These are phyloP conservation scores for Fusarium nelsonii DNA, from an alignment of 2,329 filamentous ascomycete genomes.

Conservation along the genomic window DNA sequence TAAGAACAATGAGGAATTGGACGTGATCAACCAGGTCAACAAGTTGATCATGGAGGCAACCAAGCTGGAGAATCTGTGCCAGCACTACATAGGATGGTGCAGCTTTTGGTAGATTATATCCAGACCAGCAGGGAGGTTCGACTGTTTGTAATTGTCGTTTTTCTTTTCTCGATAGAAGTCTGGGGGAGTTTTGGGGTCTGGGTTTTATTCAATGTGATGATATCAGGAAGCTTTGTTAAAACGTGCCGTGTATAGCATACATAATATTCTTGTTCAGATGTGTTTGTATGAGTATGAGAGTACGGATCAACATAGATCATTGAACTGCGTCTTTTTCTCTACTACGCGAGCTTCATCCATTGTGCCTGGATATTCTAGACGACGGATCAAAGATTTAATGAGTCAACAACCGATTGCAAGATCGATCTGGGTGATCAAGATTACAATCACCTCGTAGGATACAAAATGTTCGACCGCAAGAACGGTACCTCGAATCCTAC, in stretches of 20 bases:
- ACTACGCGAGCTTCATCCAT: too few relatives aligned
- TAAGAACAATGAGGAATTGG: slow-evolving; percentile 85
- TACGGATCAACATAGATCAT: not conserved
- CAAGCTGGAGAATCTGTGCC: slow-evolving; percentile 95
- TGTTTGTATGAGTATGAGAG: not conserved
- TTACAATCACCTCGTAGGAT: not conserved
- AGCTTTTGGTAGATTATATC: slow-evolving; percentile 84
- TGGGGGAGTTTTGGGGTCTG: not conserved
- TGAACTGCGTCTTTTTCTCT: too few relatives aligned
- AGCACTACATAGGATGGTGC: slow-evolving; percentile 99
- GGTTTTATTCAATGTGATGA: not conserved
- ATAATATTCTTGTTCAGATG: not conserved
- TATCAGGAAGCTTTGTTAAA: not conserved
- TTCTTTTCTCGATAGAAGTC: not conserved
- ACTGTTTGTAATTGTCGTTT: not conserved
- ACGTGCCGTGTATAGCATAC: not conserved
- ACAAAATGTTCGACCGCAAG: slow-evolving; percentile 48
- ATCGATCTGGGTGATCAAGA: not conserved
- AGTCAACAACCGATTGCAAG: too few relatives aligned
- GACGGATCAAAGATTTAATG: too few relatives aligned
- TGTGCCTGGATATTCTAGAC: too few relatives aligned
- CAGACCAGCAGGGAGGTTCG: not conserved
- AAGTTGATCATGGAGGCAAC: slow-evolving; percentile 95
- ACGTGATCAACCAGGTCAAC: slow-evolving; percentile 89
- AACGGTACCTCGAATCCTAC: slow-evolving; percentile 53